Base-by-base conservation (phyloP, 768 basidiomycete genomes). In the Tulasnella sp. region DNA sequence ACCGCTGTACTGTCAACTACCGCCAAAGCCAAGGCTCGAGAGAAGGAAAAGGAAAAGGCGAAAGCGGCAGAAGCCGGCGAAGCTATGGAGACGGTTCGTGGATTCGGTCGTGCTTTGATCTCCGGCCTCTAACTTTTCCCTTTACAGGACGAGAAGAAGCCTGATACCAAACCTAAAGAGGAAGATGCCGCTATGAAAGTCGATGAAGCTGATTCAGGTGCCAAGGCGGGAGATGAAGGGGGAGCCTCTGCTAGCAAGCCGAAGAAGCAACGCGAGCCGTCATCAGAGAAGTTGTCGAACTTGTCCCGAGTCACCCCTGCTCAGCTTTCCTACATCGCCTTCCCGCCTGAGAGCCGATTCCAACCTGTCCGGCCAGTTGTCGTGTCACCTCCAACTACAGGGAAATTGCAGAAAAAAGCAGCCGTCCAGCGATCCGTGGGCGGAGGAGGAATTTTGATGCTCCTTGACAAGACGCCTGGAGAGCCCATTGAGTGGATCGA, bases 1-100 rank as follows among this genome's bases (percentile, higher is more conserved):
- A 92, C 96, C 19, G 98, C 97, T 46, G 97, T 99, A 16, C 89
- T 99, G 56, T 98, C 96, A 10, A 99, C 98, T 0, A 99, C 98
- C 1, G 97, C 96, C 0, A 97, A 95, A 85, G 95, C 94, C n/a
- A 95, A 95, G 84, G 96, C 96, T 1, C 89, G 98, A 81, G 96
- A 96, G 84, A 97, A 94, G 89, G 93, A 91, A 83, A 88, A 88
- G 85, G 85, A 87, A 82, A 84, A 86, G 80, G 85, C 86, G 76
- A 96, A 98, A 85, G 94, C 93, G 68, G 93, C 90, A 58, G 91
- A 90, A 34, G 95, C 95, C 74, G 91, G 89, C 16, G 93, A 94
- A 71, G 87, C 88, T 1, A 96, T 96, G 92, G 94, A 97, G 31
- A 89, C 91, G 74, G 95, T 96, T 82, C 68, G 0, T 46, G 27